Conservation (phyloP, 208 protist species). For the Crithidia acanthocephali region DNA sequence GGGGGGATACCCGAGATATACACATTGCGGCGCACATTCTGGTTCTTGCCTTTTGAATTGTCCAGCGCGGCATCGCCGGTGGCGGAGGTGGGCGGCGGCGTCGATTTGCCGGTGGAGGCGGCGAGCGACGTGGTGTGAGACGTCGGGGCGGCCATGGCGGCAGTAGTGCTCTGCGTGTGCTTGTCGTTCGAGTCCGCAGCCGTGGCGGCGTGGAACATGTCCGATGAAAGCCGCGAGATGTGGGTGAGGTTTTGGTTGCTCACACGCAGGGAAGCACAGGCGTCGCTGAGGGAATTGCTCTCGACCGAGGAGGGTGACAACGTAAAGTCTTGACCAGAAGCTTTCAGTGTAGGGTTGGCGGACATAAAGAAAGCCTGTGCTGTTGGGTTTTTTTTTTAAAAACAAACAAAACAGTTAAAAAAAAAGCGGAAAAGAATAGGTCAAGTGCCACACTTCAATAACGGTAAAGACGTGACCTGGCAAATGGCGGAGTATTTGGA, state of each 20-base stretch:
- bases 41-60: constrained; percentile 12
- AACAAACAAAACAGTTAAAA: too few relatives aligned
- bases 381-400: too few relatives aligned
- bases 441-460: too few relatives aligned
- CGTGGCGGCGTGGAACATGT: background rate
- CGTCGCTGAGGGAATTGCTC: constrained; percentile 17
- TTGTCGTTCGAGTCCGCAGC: background rate
- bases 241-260: constrained; percentile 5
- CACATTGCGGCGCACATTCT: constrained; percentile 69
- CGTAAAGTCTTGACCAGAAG: constrained; percentile 5
- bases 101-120: background rate
- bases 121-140: background rate
- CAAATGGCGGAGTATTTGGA: too few relatives aligned
- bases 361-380: too few relatives aligned
- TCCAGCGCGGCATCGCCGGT: background rate
- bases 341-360: background rate
- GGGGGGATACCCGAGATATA: constrained; percentile 73
- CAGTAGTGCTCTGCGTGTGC: background rate
- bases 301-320: constrained; percentile 6
- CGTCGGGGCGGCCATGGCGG: background rate
- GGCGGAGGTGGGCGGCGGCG: background rate
- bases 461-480: too few relatives aligned
- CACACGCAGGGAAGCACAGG: constrained; percentile 7
- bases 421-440: background rate
- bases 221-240: constrained; percentile 5